phyloP scores from a whole-genome alignment of 164 flowering plant species.

The Liquidambar formosana region DNA sequence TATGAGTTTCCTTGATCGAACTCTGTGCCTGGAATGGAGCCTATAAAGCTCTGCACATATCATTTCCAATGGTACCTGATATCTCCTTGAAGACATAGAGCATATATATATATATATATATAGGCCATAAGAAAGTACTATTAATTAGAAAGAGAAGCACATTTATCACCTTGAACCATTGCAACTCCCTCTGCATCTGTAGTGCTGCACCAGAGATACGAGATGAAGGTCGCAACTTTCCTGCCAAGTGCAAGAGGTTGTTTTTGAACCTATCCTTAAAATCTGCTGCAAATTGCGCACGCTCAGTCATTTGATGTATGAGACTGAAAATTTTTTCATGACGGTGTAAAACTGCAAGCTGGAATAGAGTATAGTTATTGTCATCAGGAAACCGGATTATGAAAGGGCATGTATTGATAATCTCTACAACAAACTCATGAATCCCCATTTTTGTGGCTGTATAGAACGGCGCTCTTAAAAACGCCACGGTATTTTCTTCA shows the following conservation, averaged over 20 bases:
- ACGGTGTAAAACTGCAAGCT: not conserved
- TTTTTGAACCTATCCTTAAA: not conserved
- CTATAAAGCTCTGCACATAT: too few species aligned
- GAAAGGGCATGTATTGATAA: not conserved
- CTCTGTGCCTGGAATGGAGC: not conserved
- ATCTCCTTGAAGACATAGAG: too few species aligned
- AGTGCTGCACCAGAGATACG: slow-evolving; percentile 17
- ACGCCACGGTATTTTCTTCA: not conserved
- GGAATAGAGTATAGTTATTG: not conserved
- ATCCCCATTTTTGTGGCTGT: slow-evolving; percentile 3
- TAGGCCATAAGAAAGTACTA: too few species aligned
- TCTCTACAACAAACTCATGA: not conserved
- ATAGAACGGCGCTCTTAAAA: not conserved
- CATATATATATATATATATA: too few species aligned
- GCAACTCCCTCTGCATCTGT: slow-evolving; percentile 18
- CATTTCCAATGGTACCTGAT: too few species aligned
- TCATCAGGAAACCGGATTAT: not conserved
- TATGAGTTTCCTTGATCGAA: not conserved
- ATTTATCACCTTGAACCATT: slow-evolving; percentile 11
- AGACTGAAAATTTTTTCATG: slow-evolving; percentile 5
- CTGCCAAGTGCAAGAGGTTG: slow-evolving; percentile 15
- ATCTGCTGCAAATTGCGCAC: not conserved
- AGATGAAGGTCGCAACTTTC: not conserved
- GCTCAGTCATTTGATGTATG: not conserved
- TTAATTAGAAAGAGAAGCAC: not conserved